Base-by-base conservation (phyloP, 371 early-diverging fungal species). In the Smittium culicis region DNA sequence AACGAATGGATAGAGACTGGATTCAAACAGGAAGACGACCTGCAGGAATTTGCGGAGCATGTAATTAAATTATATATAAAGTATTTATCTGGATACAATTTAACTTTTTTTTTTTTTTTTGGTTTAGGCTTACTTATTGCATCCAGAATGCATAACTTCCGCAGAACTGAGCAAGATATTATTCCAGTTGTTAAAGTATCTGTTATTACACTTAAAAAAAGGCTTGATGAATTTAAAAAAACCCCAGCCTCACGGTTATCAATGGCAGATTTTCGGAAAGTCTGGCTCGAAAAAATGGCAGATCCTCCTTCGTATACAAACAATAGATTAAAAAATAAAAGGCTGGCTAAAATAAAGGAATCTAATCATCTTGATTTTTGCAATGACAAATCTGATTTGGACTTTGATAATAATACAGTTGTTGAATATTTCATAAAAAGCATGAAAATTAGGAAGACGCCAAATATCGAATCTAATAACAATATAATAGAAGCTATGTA, bases 1-100 rank as follows among this genome's bases (percentile, higher is more conserved):
- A 86, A 65, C 85, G 99, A 61, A 97, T 99, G 99, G 90, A 94
- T 65, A 83, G 96, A 61, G 99, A 99, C 81, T 99, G 99, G 99
- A 95, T 99, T 66, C 82, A 88, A 57, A 86, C 85, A 0, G 99
- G 99, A 56, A 85, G 99, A 71, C 83, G 96, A 25, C 99, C 99
- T 8, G 88, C 96, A n/a, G 99, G 99, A 72, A 87, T 99, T 34
- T 99, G 99, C 79, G 99, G 97, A 33, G 99, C 99, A 1, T 86
- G 93, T 64, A 59, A 59, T 5, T 29, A n/a, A n/a, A n/a, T n/a
- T n/a, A n/a, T n/a, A n/a, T n/a, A n/a, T n/a, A 35, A 1, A 30
- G n/a, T n/a, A n/a, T n/a, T n/a, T n/a, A n/a, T n/a, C n/a, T n/a
- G n/a, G n/a, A n/a, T n/a, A n/a, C n/a, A n/a, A n/a, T n/a, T n/a